Percentiles rank a stretch among this genome's conserved stretches.
phyloP scores from a whole-genome alignment of 768 basidiomycete genomes.

The Multifurca ochricompacta region DNA sequence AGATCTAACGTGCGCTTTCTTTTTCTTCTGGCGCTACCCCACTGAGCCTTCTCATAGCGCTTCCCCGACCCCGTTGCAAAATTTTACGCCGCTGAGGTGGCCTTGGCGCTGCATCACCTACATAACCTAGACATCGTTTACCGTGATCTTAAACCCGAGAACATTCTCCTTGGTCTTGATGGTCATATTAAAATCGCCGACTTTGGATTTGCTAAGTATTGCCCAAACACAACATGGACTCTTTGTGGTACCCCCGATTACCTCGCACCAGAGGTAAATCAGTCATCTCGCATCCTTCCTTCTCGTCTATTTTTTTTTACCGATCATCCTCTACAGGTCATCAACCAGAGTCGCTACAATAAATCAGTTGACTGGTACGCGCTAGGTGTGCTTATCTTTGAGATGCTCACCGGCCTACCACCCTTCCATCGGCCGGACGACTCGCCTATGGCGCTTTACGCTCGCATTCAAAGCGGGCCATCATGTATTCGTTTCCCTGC shows the following conservation, averaged over 20 bases:
- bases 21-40: neutral
- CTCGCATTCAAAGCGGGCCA: constrained; percentile 79
- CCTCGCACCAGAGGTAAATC: constrained; percentile 81
- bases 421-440: constrained; percentile 86
- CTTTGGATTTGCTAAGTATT: constrained; percentile 92
- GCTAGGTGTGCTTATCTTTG: constrained; percentile 91
- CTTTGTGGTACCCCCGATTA: constrained; percentile 96
- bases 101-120: constrained; percentile 84
- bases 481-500: constrained; percentile 73
- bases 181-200: constrained; percentile 97
- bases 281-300: neutral
- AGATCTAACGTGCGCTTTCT: constrained; percentile 66
- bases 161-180: constrained; percentile 86
- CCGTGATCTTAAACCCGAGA: constrained; percentile 96
- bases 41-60: constrained; percentile 40
- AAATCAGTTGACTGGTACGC: constrained; percentile 99
- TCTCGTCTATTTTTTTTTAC: neutral
- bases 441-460: constrained; percentile 83
- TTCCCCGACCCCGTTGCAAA: constrained; percentile 97
- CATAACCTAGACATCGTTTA: constrained; percentile 88
- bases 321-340: constrained; percentile 41
- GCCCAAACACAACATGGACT: constrained; percentile 86
- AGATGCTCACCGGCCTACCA: constrained; percentile 94
- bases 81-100: constrained; percentile 95
- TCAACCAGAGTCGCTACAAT: constrained; percentile 79